phyloP scores from a whole-genome alignment of 169 alveolate genomes.

The Plasmodium gonderi region DNA sequence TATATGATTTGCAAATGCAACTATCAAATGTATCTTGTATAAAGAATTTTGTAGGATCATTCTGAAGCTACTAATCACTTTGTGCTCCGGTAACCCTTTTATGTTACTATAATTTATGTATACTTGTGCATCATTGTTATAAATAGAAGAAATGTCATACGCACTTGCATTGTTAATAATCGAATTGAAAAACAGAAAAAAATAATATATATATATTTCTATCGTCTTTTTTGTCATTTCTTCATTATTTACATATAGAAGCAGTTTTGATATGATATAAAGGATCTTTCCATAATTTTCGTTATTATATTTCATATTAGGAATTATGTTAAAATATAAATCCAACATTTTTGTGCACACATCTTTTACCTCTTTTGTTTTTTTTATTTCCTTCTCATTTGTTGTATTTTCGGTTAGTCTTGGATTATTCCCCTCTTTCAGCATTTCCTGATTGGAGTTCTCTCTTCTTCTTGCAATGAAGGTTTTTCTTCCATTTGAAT shows the following conservation, averaged over 20 bases:
- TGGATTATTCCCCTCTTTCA: neutral
- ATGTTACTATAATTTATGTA: slow-evolving; percentile 16
- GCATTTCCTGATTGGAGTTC: neutral
- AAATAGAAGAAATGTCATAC: slow-evolving; percentile 31
- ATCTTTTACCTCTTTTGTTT: neutral
- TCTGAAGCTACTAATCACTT: slow-evolving; percentile 67
- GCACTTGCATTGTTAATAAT: slow-evolving; percentile 2
- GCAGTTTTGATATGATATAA: slow-evolving; percentile 44
- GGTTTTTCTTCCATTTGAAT: too few species aligned
- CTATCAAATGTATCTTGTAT: slow-evolving; percentile 27
- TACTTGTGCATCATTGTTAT: slow-evolving; percentile 14
- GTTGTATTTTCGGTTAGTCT: neutral
- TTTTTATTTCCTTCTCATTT: slow-evolving; percentile 18
- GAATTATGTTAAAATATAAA: slow-evolving; percentile 34
- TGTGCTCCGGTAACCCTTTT: slow-evolving; percentile 24
- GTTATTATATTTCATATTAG: slow-evolving; percentile 21
- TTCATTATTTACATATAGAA: slow-evolving; percentile 47
- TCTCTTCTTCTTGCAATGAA: too few species aligned
- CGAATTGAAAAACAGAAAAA: slow-evolving; percentile 38
- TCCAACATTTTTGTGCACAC: slow-evolving; percentile 33
- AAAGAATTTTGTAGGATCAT: slow-evolving; percentile 26
- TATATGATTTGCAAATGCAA: slow-evolving; percentile 33
- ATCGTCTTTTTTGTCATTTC: slow-evolving; percentile 30
- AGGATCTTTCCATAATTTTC: slow-evolving; percentile 45
- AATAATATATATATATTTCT: slow-evolving; percentile 45